Evolutionary conservation across 352 stramenopile genomes (phyloP).

Genomic region (Phytophthora palmivora): DNA sequence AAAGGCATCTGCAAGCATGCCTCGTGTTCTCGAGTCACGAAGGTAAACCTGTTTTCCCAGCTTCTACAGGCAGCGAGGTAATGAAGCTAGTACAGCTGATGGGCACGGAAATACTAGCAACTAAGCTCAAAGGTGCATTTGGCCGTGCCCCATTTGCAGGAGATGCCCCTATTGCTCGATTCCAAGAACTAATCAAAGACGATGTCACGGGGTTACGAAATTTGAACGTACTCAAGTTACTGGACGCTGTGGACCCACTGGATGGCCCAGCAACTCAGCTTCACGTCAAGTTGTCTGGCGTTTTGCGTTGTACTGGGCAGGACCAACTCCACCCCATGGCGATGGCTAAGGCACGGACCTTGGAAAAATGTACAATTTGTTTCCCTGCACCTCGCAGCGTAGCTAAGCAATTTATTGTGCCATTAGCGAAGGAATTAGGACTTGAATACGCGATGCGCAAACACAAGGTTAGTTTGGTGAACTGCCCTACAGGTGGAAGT

Average conservation of each 20-base stretch:
- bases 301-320: slow-evolving; percentile 11
- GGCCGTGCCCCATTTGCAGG: slow-evolving; percentile 19
- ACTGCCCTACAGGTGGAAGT: slow-evolving; percentile 12
- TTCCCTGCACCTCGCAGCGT: slow-evolving; percentile 37
- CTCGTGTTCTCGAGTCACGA: neutral
- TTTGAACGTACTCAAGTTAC: slow-evolving; percentile 30
- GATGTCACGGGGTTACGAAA: slow-evolving; percentile 32
- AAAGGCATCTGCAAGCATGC: slow-evolving; percentile 23
- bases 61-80: neutral
- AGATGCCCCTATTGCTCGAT: slow-evolving; percentile 35
- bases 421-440: slow-evolving; percentile 40
- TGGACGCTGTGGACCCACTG: slow-evolving; percentile 27
- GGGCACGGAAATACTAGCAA: slow-evolving; percentile 32
- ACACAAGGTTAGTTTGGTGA: slow-evolving; percentile 27
- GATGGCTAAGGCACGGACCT: slow-evolving; percentile 21
- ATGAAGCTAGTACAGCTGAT: slow-evolving; percentile 34
- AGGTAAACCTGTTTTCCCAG: neutral
- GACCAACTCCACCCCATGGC: slow-evolving; percentile 17
- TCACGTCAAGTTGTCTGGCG: neutral
- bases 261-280: slow-evolving; percentile 27
- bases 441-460: slow-evolving; percentile 29
- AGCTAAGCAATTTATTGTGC: slow-evolving; percentile 21
- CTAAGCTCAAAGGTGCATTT: slow-evolving; percentile 37
- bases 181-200: slow-evolving; percentile 43
- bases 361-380: slow-evolving; percentile 29